Conservation (phyloP, 176 grass and related monocot species). For the Phoenix dactylifera region DNA sequence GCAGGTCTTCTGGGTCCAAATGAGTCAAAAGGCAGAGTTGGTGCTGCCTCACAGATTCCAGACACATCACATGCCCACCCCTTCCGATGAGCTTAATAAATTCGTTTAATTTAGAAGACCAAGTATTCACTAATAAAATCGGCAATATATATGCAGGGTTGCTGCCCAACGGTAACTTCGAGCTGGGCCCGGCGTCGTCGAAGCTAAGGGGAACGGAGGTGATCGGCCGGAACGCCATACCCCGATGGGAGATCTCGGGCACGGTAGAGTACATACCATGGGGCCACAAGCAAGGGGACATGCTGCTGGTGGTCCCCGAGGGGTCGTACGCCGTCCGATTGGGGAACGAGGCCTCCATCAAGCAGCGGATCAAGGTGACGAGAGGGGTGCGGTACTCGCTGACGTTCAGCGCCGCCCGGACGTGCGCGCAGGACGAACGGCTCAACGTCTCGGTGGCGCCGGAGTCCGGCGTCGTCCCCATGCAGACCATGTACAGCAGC, state of each 20-base stretch:
- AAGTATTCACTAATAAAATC: background rate
- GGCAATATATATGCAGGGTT: conserved; percentile 30
- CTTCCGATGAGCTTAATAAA: too few relatives aligned
- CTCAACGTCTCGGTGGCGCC: conserved; percentile 68
- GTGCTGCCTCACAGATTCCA: too few relatives aligned
- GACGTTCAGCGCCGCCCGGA: conserved; percentile 79
- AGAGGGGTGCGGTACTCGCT: conserved; percentile 49
- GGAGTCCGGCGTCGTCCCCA: conserved; percentile 44
- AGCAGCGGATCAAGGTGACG: conserved; percentile 28
- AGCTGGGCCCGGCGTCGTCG: conserved; percentile 36
- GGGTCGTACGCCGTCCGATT: conserved; percentile 67
- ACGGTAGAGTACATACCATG: conserved; percentile 83
- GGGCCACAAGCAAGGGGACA: conserved; percentile 68
- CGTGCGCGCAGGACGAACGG: conserved; percentile 66
- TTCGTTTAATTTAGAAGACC: too few relatives aligned
- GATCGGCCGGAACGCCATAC: conserved; percentile 33
- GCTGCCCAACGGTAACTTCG: conserved; percentile 87
- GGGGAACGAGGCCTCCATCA: conserved; percentile 82
- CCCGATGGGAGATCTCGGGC: conserved; percentile 53
- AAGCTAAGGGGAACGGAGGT: conserved; percentile 67
- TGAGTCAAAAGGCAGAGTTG: too few relatives aligned
- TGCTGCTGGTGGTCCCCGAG: conserved; percentile 72
- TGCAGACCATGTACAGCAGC: conserved; percentile 97
- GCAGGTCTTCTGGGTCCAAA: too few relatives aligned
- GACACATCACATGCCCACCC: too few relatives aligned